Evolutionary conservation across 1,139 yeast species (phyloP), one percentile per base, ranked within the genome.

Genomic region (Scheffersomyces quercinus): DNA sequence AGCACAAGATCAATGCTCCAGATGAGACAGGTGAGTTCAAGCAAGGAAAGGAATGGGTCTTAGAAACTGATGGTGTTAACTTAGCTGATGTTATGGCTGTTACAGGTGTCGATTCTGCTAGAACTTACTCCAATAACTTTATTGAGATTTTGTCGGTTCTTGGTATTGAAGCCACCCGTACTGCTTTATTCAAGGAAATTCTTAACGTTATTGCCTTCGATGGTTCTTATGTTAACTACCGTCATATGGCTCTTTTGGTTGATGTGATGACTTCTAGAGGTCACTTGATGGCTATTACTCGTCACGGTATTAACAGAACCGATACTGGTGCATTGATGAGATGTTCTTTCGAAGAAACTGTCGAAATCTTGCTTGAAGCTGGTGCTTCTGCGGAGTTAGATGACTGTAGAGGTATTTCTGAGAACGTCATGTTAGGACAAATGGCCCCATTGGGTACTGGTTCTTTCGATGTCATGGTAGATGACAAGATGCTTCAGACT

Each of bases 191-290:
- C 73, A 86, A 85, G 63, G 99, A 95, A 73, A 89, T 95, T 59
- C 82, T 88, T 70, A 93, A 93, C 60, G 99, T 95, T 58, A 89
- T 95, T 79, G 97, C 98, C 3, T 95, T 95, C 60, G 99, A 93
- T 79, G 99, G 99, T 86, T 91, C 99, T 29, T 93, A 93, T 63
- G 99, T 95, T 52, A 95, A 95, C 68, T 95, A 95, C 70, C 87
- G 99, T 72, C 99, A 95, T 62, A 86, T 93, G 93, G 97, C 99
- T 2, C 75, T 95, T 58, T 78, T 95, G 59, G 98, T 93, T 46
- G 99, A 95, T 74, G 96, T 91, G 28, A 95, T 95, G 99, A 95
- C 99, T 2, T 88, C 96, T 39, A 87, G 97, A 67, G 99, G 99
- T 61, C 97, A 93, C 63, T 79, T 95, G 69, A 93, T 95, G 89